Percentiles rank a stretch among this genome's conserved stretches.
Conservation (phyloP, 2,329 filamentous ascomycete genomes). For the Nigrograna mackinnonii region DNA sequence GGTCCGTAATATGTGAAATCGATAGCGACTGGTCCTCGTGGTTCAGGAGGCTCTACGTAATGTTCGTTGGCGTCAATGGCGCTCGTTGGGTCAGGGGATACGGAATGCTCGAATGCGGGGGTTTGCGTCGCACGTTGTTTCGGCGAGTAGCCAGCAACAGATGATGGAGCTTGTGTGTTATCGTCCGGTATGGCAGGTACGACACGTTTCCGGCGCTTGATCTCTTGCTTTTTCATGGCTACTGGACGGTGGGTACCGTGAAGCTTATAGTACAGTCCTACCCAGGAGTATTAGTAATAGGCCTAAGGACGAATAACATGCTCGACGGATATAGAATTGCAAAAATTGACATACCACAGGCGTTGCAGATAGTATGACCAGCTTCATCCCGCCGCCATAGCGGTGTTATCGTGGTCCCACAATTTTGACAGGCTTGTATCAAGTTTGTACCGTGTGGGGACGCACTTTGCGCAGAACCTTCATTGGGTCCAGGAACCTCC, state of each 20-base stretch:
- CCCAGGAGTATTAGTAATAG: background rate
- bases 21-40: constrained; percentile 35
- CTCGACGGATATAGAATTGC: background rate
- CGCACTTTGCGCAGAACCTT: constrained; percentile 16
- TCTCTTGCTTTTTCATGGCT: constrained; percentile 98
- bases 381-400: constrained; percentile 93
- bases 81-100: constrained; percentile 35
- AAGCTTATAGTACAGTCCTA: constrained; percentile 93
- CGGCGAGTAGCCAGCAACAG: constrained; percentile 32
- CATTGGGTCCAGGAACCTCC: constrained; percentile 18
- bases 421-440: constrained; percentile 94
- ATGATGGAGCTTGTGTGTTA: constrained; percentile 28
- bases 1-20: constrained; percentile 41
- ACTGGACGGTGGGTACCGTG: constrained; percentile 91
- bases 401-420: constrained; percentile 93
- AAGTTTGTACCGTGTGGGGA: constrained; percentile 56
- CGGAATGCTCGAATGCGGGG: constrained; percentile 34
- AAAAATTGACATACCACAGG: constrained; percentile 74
- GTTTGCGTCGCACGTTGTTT: constrained; percentile 29
- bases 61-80: constrained; percentile 32
- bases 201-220: constrained; percentile 93
- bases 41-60: constrained; percentile 20
- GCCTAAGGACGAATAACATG: background rate
- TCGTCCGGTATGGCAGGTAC: constrained; percentile 69
- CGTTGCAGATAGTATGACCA: constrained; percentile 97